Conservation (phyloP, 192 early-diverging fungal species). For the Linnemannia elongata region DNA sequence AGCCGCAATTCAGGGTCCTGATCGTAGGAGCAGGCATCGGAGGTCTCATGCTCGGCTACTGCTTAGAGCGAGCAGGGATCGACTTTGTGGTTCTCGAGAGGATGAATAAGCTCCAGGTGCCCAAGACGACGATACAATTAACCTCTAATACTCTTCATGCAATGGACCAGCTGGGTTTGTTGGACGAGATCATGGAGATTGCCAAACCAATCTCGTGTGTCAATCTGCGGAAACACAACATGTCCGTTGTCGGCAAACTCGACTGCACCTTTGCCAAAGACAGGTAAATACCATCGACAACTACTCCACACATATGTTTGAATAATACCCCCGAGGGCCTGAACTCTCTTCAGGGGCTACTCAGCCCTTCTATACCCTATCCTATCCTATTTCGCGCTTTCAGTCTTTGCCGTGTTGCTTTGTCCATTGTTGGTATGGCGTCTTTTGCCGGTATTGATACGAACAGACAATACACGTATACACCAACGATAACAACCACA, state of each 20-base stretch:
- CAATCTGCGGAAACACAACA: conserved; percentile 15
- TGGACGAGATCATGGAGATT: conserved; percentile 17
- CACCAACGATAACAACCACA: background rate
- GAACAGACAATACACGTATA: background rate
- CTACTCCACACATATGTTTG: too few species aligned
- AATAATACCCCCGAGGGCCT: background rate
- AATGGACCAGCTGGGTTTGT: conserved; percentile 18
- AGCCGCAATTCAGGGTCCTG: conserved; percentile 8
- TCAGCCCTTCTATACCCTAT: background rate
- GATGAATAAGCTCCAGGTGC: background rate
- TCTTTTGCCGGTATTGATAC: background rate
- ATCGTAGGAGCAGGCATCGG: conserved; percentile 24
- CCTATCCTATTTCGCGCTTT: background rate
- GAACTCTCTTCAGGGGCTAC: background rate
- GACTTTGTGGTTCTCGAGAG: conserved; percentile 16
- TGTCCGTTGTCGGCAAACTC: conserved; percentile 15
- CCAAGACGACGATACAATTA: conserved; percentile 18
- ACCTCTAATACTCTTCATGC: conserved; percentile 19
- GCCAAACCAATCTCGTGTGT: conserved; percentile 22
- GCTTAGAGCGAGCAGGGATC: conserved; percentile 18
- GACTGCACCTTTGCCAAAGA: conserved; percentile 10
- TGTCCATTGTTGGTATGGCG: background rate
- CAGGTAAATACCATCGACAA: conserved; percentile 1
- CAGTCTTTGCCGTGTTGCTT: background rate
- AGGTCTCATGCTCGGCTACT: conserved; percentile 21